Conservation (phyloP, 257 asterid species). For the Solanum ossicruentum region DNA sequence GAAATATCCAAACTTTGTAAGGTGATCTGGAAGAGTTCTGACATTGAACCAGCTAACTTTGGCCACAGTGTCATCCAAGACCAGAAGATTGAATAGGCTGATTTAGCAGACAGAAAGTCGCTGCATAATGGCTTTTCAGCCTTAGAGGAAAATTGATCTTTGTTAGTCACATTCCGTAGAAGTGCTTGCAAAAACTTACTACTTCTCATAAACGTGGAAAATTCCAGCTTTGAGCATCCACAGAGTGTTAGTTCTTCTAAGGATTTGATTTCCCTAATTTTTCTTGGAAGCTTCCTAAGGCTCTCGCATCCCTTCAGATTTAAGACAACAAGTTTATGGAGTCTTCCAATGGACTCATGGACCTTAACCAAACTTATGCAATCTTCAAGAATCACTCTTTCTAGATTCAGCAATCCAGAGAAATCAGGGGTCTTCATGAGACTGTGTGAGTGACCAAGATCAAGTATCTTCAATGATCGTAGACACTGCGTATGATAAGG, state of each 20-base stretch:
- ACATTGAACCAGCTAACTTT: neutral
- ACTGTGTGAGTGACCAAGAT: slow-evolving; percentile 1
- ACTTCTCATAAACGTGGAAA: neutral
- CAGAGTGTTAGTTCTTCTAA: neutral
- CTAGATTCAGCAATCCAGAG: slow-evolving; percentile 3
- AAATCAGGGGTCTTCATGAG: slow-evolving; percentile 4
- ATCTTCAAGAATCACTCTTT: slow-evolving; percentile 1
- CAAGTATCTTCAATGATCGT: slow-evolving; percentile 1
- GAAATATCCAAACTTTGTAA: neutral
- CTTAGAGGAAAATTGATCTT: neutral
- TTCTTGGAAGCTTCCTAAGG: slow-evolving; percentile 1
- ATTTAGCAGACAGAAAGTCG: neutral
- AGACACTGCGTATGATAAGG: neutral
- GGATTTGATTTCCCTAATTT: neutral
- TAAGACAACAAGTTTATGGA: neutral
- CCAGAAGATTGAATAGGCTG: neutral
- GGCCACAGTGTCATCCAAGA: neutral
- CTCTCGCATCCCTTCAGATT: neutral
- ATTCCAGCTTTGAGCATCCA: neutral
- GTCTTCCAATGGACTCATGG: slow-evolving; percentile 3
- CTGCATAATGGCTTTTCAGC: neutral
- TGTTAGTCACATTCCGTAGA: neutral
- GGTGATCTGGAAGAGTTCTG: neutral
- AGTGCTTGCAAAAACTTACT: neutral
- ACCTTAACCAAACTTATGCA: slow-evolving; percentile 1